Percentiles rank a stretch among this genome's conserved stretches.
phyloP scores from a whole-genome alignment of 2,329 filamentous ascomycete species.

The Tolypocladium ophioglossoides region DNA sequence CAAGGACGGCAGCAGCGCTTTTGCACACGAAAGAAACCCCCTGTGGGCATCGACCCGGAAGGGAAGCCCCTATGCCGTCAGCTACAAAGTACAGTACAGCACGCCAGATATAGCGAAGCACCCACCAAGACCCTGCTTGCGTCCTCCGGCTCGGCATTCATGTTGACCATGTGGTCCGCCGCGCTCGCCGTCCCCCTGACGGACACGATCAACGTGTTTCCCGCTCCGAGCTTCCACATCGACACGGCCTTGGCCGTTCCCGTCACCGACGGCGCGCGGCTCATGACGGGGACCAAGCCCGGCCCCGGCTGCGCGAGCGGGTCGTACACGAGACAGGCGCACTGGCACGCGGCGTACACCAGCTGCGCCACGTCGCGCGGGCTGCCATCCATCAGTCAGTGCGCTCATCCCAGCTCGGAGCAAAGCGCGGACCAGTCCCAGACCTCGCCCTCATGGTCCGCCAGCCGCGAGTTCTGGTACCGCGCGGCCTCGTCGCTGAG shows the following conservation, averaged over 20 bases:
- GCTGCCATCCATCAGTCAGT: not conserved
- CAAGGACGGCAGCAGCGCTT: conserved; percentile 7
- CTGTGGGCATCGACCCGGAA: conserved; percentile 5
- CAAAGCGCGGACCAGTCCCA: conserved; percentile 5
- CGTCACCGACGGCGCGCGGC: conserved; percentile 6
- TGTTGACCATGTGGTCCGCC: conserved; percentile 13
- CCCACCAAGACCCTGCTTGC: conserved; percentile 4
- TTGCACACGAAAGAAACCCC: conserved; percentile 11
- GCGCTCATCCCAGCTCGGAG: not conserved
- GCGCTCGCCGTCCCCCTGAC: conserved; percentile 10
- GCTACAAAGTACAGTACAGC: no score
- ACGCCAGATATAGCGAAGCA: no score
- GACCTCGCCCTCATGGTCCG: not conserved
- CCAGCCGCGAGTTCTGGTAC: conserved; percentile 9
- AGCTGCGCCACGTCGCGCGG: conserved; percentile 1
- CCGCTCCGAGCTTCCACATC: conserved; percentile 8
- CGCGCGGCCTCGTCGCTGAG: conserved; percentile 10
- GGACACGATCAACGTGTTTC: conserved; percentile 8
- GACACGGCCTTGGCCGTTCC: conserved; percentile 11
- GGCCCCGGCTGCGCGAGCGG: conserved; percentile 2
- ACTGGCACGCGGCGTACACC: conserved; percentile 8
- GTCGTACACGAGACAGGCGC: conserved; percentile 11
- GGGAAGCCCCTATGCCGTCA: not conserved
- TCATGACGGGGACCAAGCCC: conserved; percentile 8
- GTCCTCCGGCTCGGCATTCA: conserved; percentile 5